Percentiles rank a stretch among this genome's conserved stretches.
Evolutionary conservation across 257 asterid genomes (phyloP).

Genomic region (Ocimum tenuiflorum): DNA sequence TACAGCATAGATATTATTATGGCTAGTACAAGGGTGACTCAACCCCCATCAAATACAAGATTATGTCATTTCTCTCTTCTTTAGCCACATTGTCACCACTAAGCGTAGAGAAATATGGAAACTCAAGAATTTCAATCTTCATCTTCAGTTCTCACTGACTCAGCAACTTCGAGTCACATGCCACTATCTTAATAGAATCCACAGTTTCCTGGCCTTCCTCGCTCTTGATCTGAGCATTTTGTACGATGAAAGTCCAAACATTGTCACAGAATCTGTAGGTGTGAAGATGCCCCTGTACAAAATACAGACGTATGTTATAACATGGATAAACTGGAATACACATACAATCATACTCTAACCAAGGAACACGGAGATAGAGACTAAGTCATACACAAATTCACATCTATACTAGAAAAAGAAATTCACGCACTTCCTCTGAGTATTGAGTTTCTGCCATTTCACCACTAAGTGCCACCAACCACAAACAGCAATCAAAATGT

Average conservation of each 20-base stretch:
- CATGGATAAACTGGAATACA: not conserved
- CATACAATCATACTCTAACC: no score
- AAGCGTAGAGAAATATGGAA: constrained; percentile 12
- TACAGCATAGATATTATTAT: not conserved
- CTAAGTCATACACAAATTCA: not conserved
- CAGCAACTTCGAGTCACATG: constrained; percentile 79
- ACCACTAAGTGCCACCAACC: no score
- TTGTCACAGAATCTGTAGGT: constrained; percentile 89
- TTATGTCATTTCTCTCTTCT: not conserved
- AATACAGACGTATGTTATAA: not conserved
- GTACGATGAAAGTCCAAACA: constrained; percentile 93
- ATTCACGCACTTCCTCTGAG: no score
- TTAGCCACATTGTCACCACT: not conserved
- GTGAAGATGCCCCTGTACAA: constrained; percentile 86
- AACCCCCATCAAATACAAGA: constrained; percentile 1
- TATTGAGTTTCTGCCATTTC: no score
- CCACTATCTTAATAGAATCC: constrained; percentile 70
- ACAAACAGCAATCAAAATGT: not conserved
- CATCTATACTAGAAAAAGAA: no score
- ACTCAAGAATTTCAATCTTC: not conserved
- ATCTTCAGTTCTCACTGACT: constrained; percentile 41
- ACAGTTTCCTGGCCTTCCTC: constrained; percentile 74
- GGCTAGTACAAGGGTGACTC: not conserved
- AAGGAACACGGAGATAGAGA: not conserved
- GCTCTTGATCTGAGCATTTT: constrained; percentile 66